These are phyloP conservation scores for Rhizophora apiculata DNA, from an alignment of 345 rosid genomes.

Conservation along the genomic window DNA sequence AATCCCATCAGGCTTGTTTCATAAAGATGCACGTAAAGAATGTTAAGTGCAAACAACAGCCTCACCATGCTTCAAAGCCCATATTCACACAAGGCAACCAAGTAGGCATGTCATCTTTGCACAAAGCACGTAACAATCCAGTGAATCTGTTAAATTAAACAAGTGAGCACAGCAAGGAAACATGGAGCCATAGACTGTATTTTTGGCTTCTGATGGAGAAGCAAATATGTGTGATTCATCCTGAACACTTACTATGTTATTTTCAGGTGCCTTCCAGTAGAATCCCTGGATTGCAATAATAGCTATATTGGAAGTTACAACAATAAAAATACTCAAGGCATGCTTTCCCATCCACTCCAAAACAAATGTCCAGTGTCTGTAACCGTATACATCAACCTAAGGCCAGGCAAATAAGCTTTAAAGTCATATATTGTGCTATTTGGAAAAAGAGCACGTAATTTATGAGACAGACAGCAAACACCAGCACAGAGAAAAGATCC, in stretches of 20 bases:
- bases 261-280: constrained; percentile 32
- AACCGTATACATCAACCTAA: constrained; percentile 40
- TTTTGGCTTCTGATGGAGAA: not conserved
- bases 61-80: not conserved
- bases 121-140: constrained; percentile 26
- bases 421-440: too few species aligned
- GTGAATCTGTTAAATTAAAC: constrained; percentile 29
- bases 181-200: not conserved
- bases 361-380: constrained; percentile 20
- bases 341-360: constrained; percentile 52
- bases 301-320: constrained; percentile 37
- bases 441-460: too few species aligned
- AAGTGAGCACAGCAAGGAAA: constrained; percentile 4
- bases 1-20: not conserved
- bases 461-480: too few species aligned
- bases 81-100: not conserved
- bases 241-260: constrained; percentile 35
- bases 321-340: constrained; percentile 37
- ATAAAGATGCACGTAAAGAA: not conserved
- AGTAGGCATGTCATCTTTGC: constrained; percentile 11
- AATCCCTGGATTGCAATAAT: constrained; percentile 40
- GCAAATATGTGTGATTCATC: not conserved
- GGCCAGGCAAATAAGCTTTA: not conserved
- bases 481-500: too few species aligned
- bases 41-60: not conserved